Evolutionary conservation across 192 early-diverging fungal species (phyloP).

Genomic region (Diversispora eburnea): DNA sequence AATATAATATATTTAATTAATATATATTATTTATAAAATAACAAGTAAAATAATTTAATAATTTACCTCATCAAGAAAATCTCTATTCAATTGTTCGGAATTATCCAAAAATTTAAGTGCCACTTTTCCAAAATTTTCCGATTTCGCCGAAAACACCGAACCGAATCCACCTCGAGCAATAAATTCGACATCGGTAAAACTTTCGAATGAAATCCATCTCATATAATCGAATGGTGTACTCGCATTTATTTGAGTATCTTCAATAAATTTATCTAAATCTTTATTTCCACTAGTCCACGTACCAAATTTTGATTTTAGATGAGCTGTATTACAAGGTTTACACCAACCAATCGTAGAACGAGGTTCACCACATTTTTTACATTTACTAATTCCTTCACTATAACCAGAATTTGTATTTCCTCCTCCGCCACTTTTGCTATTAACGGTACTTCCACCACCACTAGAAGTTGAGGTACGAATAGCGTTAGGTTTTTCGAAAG

Average conservation of each 20-base stretch:
- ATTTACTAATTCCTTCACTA: background rate
- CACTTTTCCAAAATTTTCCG: slow-evolving; percentile 15
- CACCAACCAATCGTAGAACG: slow-evolving; percentile 19
- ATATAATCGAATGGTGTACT: slow-evolving; percentile 26
- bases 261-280: slow-evolving; percentile 9
- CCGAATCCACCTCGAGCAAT: slow-evolving; percentile 16
- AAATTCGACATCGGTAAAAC: background rate
- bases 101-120: slow-evolving; percentile 28
- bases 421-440: background rate
- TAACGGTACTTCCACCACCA: background rate
- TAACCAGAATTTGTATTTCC: background rate
- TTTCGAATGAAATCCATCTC: slow-evolving; percentile 15
- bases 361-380: slow-evolving; percentile 1
- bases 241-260: slow-evolving; percentile 19
- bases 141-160: slow-evolving; percentile 19
- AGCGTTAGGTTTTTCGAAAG: slow-evolving; percentile 1
- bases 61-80: slow-evolving; percentile 30
- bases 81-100: background rate
- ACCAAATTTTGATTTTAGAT: background rate
- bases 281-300: slow-evolving; percentile 24
- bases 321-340: slow-evolving; percentile 3
- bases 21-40: background rate
- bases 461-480: background rate
- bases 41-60: background rate
- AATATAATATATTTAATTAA: too few species aligned